Conservation (phyloP, 1,139 yeast genomes). For the Lodderomyces metapsilosis region DNA sequence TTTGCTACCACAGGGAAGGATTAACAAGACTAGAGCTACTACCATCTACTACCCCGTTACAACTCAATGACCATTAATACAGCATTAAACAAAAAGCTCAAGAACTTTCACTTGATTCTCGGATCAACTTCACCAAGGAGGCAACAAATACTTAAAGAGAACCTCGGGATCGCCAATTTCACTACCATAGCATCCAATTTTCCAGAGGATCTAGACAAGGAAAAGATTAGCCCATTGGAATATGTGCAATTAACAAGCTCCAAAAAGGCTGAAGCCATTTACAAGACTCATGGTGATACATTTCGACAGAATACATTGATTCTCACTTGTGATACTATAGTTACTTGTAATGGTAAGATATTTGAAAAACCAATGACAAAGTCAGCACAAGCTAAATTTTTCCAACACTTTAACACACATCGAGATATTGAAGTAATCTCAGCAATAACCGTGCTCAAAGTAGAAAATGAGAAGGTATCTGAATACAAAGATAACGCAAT, state of each 20-base stretch:
- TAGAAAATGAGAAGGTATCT: slow-evolving; percentile 20
- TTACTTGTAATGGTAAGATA: slow-evolving; percentile 58
- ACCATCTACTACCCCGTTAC: neutral
- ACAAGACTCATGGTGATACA: slow-evolving; percentile 24
- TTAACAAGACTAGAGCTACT: neutral
- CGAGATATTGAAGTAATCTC: slow-evolving; percentile 60
- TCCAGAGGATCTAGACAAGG: slow-evolving; percentile 70
- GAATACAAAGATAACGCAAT: slow-evolving; percentile 11
- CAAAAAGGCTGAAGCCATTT: slow-evolving; percentile 57
- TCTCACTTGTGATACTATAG: slow-evolving; percentile 83
- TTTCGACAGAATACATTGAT: slow-evolving; percentile 22
- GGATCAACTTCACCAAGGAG: slow-evolving; percentile 89
- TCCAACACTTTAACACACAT: slow-evolving; percentile 41
- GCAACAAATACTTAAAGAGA: slow-evolving; percentile 55
- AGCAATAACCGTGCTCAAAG: slow-evolving; percentile 58
- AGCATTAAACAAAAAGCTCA: slow-evolving; percentile 28
- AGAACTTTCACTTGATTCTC: slow-evolving; percentile 46
- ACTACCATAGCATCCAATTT: slow-evolving; percentile 57
- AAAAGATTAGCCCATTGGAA: slow-evolving; percentile 44
- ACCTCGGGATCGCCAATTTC: slow-evolving; percentile 53
- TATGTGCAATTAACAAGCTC: slow-evolving; percentile 74
- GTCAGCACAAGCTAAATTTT: slow-evolving; percentile 44
- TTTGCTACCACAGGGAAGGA: neutral
- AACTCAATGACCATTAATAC: slow-evolving; percentile 12
- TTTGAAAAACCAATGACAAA: slow-evolving; percentile 73